Evolutionary conservation across 371 early-diverging fungal genomes (phyloP), one percentile per base, ranked within the genome.

Genomic region (Neoconidiobolus thromboides): DNA sequence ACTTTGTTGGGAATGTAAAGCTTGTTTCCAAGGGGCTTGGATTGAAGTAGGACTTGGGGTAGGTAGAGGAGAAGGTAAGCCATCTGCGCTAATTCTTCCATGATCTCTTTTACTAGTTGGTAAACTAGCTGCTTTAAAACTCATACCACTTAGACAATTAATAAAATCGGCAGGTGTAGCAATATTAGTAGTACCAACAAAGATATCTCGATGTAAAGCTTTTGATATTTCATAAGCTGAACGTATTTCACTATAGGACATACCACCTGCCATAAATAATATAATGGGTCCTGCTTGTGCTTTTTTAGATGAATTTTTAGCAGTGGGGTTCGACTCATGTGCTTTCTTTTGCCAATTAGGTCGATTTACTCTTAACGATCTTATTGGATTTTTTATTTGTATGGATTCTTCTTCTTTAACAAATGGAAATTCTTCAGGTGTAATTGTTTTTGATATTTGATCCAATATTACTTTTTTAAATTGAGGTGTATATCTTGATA

Each of bases 181-280:
- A 14, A 60, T 50, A 36, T 60, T 15, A n/a, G 60, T 60, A 6
- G 60, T 48, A 71, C 91, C 94, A 62, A 93, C 81, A 63, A 86
- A 72, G 1, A 93, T 78, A 52, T 94, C 90, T 26, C 88, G 75
- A 40, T 80, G 77, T 64, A 70, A 71, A 6, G 77, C 74, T 40
- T 78, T 73, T 36, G 81, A 69, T 4, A 95, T 65, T 60, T 93
- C 95, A 67, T 94, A 89, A 10, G 80, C 77, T 2, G 86, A 68
- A 40, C 96, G 79, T 55, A 93, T 81, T 67, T 96, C 98, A 10
- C 91, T 86, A 49, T 85, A 86, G 3, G 97, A 91, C 55, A 91
- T 70, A 10, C 96, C 98, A 37, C 98, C 96, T 9, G 89, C 82
- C 49, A 92, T 75, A 65, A 93, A 98, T 4, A 96, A 72, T 63